A percentile compares a stretch with the other conserved stretches of the same genome.
These are phyloP conservation scores for Zopfochytrium polystomum DNA, from an alignment of 371 early-diverging fungal genomes.

Conservation along the genomic window DNA sequence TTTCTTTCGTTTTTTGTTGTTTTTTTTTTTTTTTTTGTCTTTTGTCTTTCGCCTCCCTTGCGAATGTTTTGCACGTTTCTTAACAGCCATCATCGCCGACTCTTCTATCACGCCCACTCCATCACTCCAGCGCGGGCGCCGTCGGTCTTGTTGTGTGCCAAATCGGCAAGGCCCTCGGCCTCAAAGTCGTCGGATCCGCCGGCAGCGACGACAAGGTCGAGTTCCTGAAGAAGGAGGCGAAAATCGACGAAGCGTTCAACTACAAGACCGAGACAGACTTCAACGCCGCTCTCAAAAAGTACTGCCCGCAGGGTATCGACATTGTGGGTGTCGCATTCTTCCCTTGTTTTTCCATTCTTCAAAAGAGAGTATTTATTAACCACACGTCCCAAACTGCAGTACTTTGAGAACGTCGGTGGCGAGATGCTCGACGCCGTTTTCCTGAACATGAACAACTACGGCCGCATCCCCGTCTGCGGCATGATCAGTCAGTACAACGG, in stretches of 20 bases:
- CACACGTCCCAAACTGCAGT: too few relatives aligned
- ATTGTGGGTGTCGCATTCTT: too few relatives aligned
- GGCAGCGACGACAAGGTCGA: conserved; percentile 76
- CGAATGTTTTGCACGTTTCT: not conserved
- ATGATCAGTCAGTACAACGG: conserved; percentile 72
- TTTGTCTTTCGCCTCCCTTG: not conserved
- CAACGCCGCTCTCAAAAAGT: conserved; percentile 45
- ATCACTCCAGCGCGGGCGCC: too few relatives aligned
- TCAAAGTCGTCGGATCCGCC: conserved; percentile 70
- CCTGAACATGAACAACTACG: conserved; percentile 52
- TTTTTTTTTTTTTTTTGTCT: too few relatives aligned
- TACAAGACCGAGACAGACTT: conserved; percentile 66
- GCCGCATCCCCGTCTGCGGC: conserved; percentile 59
- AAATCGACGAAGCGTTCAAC: conserved; percentile 77
- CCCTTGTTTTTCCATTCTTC: too few relatives aligned
- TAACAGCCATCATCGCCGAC: conserved; percentile 41
- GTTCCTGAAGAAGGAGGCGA: conserved; percentile 58
- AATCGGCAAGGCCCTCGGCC: conserved; percentile 61
- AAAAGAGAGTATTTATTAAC: too few relatives aligned
- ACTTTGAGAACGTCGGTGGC: conserved; percentile 74
- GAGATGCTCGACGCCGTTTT: conserved; percentile 66
- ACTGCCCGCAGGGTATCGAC: conserved; percentile 69
- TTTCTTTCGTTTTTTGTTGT: too few relatives aligned
- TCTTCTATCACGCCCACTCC: too few relatives aligned
- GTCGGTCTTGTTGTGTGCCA: conserved; percentile 60